Evolutionary conservation across 306 rosid species (phyloP), one percentile per base, ranked within the genome.

Genomic region (Fragaria iinumae): DNA sequence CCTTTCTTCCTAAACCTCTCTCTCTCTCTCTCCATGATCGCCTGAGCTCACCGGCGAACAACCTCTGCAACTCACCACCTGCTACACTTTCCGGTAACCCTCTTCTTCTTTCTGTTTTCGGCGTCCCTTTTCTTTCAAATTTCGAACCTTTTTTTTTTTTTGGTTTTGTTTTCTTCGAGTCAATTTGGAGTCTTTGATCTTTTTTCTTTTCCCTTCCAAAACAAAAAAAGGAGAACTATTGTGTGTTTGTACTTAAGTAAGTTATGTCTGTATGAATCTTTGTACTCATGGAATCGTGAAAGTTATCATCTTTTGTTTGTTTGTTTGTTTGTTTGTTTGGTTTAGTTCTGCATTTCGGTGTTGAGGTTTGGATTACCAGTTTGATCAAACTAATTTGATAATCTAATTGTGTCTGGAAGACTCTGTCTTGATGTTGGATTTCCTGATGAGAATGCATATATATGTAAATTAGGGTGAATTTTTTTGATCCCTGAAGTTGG

Each of bases 81-180:
- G 25, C 71, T 62, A 6, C 67, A 18, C 3, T 50, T 38, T 68
- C 79, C 72, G 67, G 76, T 73, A 45, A 66, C 13, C 27, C 57
- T 25, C 68, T 17, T 49, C 76, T n/a, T 29, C 27, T 7, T 23
- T 34, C 16, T 12, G 0, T 38, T 14, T 34, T 32, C 64, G 9
- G 41, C 49, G 2, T 36, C 21, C n/a, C n/a, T 68, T 25, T 69
- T 32, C 69, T 1, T 44, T 41, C 49, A 47, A 69, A 56, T 41
- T 69, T 44, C 45, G 14, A 36, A 69, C 36, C 18, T 70, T 21
- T 36, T 6, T 50, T 47, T 21, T 45, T 63, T 29, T 29, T 29
- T 29, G 32, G 45, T 65, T 39, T 39, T 39, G 1, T 6, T 1
- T 6, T 39, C 7, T 6, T 73, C 66, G 21, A 39, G 43, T 73